These are phyloP conservation scores for Agaricus blazei DNA, from an alignment of 768 basidiomycete species.

Conservation along the genomic window DNA sequence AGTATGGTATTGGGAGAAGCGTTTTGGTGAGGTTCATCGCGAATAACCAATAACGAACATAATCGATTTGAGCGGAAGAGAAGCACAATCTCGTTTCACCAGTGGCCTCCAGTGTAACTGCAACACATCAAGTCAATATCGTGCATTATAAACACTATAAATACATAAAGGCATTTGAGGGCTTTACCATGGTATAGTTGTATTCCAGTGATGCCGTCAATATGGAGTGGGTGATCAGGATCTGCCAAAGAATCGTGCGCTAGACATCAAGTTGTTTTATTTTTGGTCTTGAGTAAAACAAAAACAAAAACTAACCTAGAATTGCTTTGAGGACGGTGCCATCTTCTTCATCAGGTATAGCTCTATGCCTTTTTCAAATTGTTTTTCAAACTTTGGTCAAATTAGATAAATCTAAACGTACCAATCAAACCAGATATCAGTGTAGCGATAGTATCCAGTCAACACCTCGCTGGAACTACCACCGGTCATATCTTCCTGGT, in stretches of 20 bases:
- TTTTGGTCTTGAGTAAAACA: neutral
- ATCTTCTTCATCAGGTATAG: constrained; percentile 55
- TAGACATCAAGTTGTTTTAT: constrained; percentile 12
- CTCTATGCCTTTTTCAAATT: constrained; percentile 41
- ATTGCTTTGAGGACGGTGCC: constrained; percentile 61
- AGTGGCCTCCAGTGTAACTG: constrained; percentile 56
- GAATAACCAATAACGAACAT: constrained; percentile 79
- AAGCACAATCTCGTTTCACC: constrained; percentile 79
- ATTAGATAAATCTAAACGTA: constrained; percentile 18
- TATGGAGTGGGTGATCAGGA: constrained; percentile 66
- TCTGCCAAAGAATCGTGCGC: constrained; percentile 67
- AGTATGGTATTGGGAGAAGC: constrained; percentile 70
- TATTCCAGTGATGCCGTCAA: constrained; percentile 57
- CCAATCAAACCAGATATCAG: constrained; percentile 85
- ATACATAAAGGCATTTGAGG: neutral
- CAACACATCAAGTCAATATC: neutral
- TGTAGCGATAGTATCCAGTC: constrained; percentile 78
- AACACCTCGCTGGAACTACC: constrained; percentile 33
- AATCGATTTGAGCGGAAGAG: constrained; percentile 82
- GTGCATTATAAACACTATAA: no score
- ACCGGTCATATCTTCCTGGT: neutral
- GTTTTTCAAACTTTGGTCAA: neutral
- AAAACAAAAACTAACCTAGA: constrained; percentile 32
- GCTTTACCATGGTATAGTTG: constrained; percentile 63
- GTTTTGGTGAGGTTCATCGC: constrained; percentile 62